Evolutionary conservation across 2,329 filamentous ascomycete species (phyloP).

Genomic region (Thielaviopsis punctulata): DNA sequence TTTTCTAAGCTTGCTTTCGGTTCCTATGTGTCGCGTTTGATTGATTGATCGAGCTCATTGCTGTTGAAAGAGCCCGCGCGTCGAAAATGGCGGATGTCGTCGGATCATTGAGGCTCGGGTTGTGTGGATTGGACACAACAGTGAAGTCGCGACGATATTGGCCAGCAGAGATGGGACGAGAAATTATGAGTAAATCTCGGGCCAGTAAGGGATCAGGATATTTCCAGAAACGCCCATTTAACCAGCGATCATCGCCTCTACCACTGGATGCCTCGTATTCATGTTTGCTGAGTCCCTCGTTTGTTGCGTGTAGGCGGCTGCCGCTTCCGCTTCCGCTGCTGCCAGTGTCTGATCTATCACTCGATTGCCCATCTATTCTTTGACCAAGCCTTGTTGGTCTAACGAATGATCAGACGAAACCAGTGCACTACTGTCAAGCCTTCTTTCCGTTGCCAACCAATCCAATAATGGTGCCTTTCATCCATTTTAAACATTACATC

Average conservation of each 20-base stretch:
- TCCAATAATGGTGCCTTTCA: background rate
- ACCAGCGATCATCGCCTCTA: background rate
- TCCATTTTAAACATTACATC: background rate
- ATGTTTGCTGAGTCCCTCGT: background rate
- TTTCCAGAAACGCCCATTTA: background rate
- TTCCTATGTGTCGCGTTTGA: background rate
- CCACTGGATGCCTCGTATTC: background rate
- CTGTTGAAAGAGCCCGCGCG: background rate
- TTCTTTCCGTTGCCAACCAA: background rate
- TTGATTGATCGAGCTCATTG: background rate
- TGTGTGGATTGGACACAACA: background rate
- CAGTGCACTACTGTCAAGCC: background rate
- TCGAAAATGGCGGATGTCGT: background rate
- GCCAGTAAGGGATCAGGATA: background rate
- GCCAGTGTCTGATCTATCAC: background rate
- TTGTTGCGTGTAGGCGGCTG: background rate
- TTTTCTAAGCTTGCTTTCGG: background rate
- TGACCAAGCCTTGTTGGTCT: background rate
- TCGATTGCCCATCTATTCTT: background rate
- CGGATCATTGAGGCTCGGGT: background rate
- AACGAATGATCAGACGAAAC: background rate
- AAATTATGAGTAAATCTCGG: background rate
- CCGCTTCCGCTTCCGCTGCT: background rate
- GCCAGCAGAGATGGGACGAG: background rate
- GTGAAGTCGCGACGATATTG: background rate